phyloP scores from a whole-genome alignment of 164 flowering plant genomes.

The Vitis riparia region DNA sequence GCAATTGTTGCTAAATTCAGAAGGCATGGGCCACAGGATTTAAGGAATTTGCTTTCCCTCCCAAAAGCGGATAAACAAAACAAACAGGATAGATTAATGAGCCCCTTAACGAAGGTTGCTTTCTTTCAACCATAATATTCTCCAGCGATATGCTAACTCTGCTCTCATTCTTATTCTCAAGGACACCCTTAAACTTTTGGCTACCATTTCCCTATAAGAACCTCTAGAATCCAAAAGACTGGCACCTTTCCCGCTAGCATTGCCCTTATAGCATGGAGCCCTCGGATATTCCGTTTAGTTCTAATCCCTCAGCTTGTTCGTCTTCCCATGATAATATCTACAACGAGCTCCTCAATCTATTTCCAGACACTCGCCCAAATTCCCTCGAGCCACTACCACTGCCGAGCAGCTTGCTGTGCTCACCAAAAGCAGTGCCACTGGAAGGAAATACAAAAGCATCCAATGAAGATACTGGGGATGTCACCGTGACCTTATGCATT shows the following conservation, averaged over 20 bases:
- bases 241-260: neutral
- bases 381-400: conserved; percentile 31
- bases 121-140: conserved; percentile 45
- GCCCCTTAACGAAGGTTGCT: conserved; percentile 25
- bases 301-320: neutral
- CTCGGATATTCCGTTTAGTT: conserved; percentile 4
- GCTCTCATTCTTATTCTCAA: neutral
- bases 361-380: conserved; percentile 3
- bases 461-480: conserved; percentile 22
- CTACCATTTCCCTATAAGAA: neutral
- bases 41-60: conserved; percentile 25
- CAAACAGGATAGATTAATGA: conserved; percentile 39
- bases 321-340: neutral
- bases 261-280: conserved; percentile 10
- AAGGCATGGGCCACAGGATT: conserved; percentile 39
- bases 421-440: conserved; percentile 1
- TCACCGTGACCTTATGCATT: conserved; percentile 50
- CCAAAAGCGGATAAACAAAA: conserved; percentile 27
- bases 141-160: conserved; percentile 25
- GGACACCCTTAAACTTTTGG: neutral
- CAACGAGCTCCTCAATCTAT: conserved; percentile 22
- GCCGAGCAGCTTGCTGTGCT: conserved; percentile 25
- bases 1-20: conserved; percentile 25
- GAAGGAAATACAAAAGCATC: conserved; percentile 8
- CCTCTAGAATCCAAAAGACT: neutral